A percentile compares a stretch with the other conserved stretches of the same genome.
Conservation (phyloP, 2,329 filamentous ascomycete species). For the Xylariomycetidae sp. region DNA sequence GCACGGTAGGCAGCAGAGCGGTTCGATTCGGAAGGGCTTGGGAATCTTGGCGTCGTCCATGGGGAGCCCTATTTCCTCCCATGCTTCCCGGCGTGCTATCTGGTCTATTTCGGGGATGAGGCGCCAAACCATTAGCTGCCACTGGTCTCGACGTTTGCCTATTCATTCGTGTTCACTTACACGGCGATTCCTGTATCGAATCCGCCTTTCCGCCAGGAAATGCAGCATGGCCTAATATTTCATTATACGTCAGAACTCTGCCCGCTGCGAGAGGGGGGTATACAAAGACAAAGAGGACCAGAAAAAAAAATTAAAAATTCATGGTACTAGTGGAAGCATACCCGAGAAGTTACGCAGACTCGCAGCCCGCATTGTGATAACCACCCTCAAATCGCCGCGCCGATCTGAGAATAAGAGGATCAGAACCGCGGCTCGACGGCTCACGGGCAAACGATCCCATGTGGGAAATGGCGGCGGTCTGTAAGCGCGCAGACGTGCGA, state of each 20-base stretch:
- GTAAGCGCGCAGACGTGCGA: conserved; percentile 58
- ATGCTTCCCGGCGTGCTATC: conserved; percentile 84
- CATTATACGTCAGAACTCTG: too few relatives aligned
- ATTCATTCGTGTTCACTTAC: conserved; percentile 32
- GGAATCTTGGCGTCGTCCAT: conserved; percentile 65
- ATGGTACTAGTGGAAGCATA: too few relatives aligned
- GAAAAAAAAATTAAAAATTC: too few relatives aligned
- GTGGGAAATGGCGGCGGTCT: conserved; percentile 55
- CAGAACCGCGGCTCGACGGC: conserved; percentile 77
- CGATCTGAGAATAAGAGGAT: conserved; percentile 84
- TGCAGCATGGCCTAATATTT: conserved; percentile 62
- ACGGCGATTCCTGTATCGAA: conserved; percentile 52
- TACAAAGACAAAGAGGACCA: too few relatives aligned
- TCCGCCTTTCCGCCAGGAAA: conserved; percentile 76
- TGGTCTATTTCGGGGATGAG: conserved; percentile 52
- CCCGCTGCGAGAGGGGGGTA: too few relatives aligned
- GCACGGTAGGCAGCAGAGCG: conserved; percentile 78
- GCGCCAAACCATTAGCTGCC: too few relatives aligned
- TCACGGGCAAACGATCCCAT: conserved; percentile 58
- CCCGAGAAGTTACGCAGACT: conserved; percentile 65
- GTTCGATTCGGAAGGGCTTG: conserved; percentile 75
- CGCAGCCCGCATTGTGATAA: conserved; percentile 64
- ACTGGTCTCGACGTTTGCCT: too few relatives aligned
- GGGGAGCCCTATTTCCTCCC: conserved; percentile 89
- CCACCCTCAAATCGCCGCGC: conserved; percentile 69